These are phyloP conservation scores for Oryza brachyantha DNA, from an alignment of 176 grass and related monocot species.

Conservation along the genomic window DNA sequence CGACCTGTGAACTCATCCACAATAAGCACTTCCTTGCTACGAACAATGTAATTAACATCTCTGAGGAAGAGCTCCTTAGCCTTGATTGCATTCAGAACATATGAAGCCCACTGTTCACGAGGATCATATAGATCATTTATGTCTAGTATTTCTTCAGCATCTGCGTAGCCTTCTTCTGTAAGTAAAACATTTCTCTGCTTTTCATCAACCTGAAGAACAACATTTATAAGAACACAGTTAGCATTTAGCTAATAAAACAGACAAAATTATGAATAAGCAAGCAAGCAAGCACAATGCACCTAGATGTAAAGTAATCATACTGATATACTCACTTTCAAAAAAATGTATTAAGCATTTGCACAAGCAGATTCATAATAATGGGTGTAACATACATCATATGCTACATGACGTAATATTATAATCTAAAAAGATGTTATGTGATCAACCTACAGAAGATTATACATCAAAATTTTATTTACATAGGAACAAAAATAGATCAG, in stretches of 20 bases:
- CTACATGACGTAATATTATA: background rate
- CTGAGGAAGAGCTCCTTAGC: constrained; percentile 96
- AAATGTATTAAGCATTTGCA: constrained; percentile 15
- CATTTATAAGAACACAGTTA: constrained; percentile 25
- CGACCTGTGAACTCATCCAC: constrained; percentile 98
- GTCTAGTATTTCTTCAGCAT: constrained; percentile 93
- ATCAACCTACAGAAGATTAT: constrained; percentile 9
- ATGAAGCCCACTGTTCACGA: constrained; percentile 98
- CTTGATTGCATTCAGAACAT: constrained; percentile 94
- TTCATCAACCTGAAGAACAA: constrained; percentile 84
- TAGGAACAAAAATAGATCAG: constrained; percentile 20
- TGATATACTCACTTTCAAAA: background rate
- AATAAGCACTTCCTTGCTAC: constrained; percentile 94
- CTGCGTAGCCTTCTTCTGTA: constrained; percentile 91
- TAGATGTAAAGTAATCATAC: constrained; percentile 2
- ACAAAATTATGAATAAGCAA: constrained; percentile 19
- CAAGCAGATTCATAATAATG: background rate
- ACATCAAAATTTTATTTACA: constrained; percentile 20
- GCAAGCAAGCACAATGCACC: constrained; percentile 4
- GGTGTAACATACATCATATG: background rate
- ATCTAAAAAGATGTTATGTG: background rate
- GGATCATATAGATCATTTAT: constrained; percentile 99
- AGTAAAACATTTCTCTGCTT: constrained; percentile 94
- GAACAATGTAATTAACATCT: constrained; percentile 97
- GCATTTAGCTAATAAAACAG: background rate